phyloP scores from a whole-genome alignment of 164 flowering plant species.

The Santalum album region DNA sequence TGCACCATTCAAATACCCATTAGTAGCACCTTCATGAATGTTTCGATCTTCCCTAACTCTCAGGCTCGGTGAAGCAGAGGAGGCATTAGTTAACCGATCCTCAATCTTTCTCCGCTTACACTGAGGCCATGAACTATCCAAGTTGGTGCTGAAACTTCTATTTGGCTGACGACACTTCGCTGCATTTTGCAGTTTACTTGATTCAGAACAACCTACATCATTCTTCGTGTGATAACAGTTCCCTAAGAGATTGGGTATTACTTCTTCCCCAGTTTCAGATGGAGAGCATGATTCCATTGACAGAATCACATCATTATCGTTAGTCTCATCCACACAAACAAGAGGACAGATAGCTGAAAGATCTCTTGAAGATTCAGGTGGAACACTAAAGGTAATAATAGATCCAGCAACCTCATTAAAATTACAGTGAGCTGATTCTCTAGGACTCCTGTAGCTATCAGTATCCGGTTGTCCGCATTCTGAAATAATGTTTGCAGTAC shows the following conservation, averaged over 20 bases:
- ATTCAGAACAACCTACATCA: slow-evolving; percentile 8
- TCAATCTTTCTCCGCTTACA: slow-evolving; percentile 42
- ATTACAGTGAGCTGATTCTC: background rate
- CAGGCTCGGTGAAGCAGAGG: slow-evolving; percentile 24
- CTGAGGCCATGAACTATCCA: slow-evolving; percentile 39
- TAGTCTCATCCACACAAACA: slow-evolving; percentile 2
- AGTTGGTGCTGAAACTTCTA: slow-evolving; percentile 5
- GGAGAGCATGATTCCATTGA: slow-evolving; percentile 3
- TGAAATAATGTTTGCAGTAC: background rate
- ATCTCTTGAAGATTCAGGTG: slow-evolving; percentile 1
- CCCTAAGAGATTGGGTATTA: slow-evolving; percentile 3
- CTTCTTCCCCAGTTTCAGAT: slow-evolving; percentile 1
- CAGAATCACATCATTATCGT: slow-evolving; percentile 2
- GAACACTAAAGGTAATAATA: background rate
- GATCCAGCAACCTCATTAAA: background rate
- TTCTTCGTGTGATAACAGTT: slow-evolving; percentile 3
- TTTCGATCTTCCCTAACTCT: slow-evolving; percentile 13
- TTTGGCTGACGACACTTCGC: slow-evolving; percentile 8
- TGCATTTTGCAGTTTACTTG: slow-evolving; percentile 8
- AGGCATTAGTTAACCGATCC: slow-evolving; percentile 9
- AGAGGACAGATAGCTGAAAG: slow-evolving; percentile 3
- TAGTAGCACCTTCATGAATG: slow-evolving; percentile 4
- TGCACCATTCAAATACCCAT: slow-evolving; percentile 7
- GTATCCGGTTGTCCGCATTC: slow-evolving; percentile 6
- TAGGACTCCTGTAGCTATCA: slow-evolving; percentile 4